Evolutionary conservation across 495 filamentous ascomycete species (phyloP), one percentile per base, ranked within the genome.

Genomic region (Aspergillus mulundensis): DNA sequence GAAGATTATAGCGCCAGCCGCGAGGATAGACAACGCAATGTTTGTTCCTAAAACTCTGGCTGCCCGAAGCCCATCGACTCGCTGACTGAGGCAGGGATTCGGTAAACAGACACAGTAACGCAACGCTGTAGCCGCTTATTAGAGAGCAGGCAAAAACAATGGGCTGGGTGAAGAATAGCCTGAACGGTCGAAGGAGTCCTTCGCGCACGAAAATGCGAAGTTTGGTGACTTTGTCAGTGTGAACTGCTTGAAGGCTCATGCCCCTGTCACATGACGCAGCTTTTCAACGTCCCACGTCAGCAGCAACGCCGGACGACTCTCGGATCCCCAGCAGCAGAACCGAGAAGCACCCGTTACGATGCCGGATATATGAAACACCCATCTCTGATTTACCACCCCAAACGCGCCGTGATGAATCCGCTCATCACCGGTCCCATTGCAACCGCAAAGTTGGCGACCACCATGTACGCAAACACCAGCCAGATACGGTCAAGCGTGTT

Each of bases 41-140:
- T 81, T 83, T 0, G 74, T 60, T 0, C 73, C 75, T 24, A 83
- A 40, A 0, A 56, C 1, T 70, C 60, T 12, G 65, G 50, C 0
- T 59, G 23, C 2, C 59, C 51, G 50, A 81, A 73, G 7, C 73
- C 76, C 60, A 77, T 73, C 0, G 65, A 61, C 23, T 67, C 57
- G 53, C 77, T 82, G 25, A 83, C 71, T 69, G 65, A 0, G 68
- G 70, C 0, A 81, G 58, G 7, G 76, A 74, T 62, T 81, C 76
- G 2, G 78, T 77, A 57, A 81, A 61, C 15, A 64, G 43, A 14
- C 59, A 64, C 4, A 61, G 45, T 0, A 64, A 36, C 19, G 49
- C 58, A 1, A 53, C 45, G 24, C 54, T 44, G 16, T 41, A 44
- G 0, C 51, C 58, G 44, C 18, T 49, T 42, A 64, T 57, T 14